Conservation (phyloP, 1,284 basidiomycete genomes). For the Moesziomyces sp. region DNA sequence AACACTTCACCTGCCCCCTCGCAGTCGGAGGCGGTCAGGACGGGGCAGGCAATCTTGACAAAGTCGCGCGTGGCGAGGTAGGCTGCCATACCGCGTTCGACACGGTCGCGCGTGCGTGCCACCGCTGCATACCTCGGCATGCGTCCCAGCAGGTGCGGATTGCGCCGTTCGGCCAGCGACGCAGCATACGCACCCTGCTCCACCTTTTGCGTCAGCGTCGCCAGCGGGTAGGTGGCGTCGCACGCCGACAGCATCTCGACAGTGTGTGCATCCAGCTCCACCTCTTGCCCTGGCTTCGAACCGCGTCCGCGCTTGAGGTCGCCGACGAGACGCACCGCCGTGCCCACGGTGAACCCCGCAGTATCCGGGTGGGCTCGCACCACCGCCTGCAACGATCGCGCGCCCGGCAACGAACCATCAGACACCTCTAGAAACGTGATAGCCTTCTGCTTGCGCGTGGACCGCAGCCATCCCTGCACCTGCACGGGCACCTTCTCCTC, state of each 20-base stretch:
- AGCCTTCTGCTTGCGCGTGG: constrained; percentile 55
- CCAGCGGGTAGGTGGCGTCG: constrained; percentile 45
- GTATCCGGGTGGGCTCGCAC: constrained; percentile 20
- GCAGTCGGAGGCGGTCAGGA: constrained; percentile 90
- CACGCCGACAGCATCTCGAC: constrained; percentile 35
- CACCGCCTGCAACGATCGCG: constrained; percentile 58
- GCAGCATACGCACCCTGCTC: constrained; percentile 22
- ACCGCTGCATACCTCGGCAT: constrained; percentile 42
- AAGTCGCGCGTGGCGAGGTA: constrained; percentile 74
- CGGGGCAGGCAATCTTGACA: constrained; percentile 81
- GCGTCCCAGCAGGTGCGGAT: constrained; percentile 50
- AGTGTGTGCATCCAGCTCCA: constrained; percentile 48
- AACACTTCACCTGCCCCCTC: constrained; percentile 98
- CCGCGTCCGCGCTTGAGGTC: constrained; percentile 40
- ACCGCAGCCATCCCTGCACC: constrained; percentile 52
- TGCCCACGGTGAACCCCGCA: constrained; percentile 47
- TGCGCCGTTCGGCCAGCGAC: constrained; percentile 36
- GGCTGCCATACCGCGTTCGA: constrained; percentile 40
- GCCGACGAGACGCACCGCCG: constrained; percentile 47
- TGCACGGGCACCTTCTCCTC: constrained; percentile 12
- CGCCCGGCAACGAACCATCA: constrained; percentile 57
- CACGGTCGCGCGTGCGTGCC: constrained; percentile 34
- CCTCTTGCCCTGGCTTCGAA: constrained; percentile 42
- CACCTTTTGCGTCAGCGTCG: constrained; percentile 19
- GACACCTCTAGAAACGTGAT: constrained; percentile 60